Evolutionary conservation across 768 basidiomycete species (phyloP).

Genomic region (Leucocoprinus leucothites): DNA sequence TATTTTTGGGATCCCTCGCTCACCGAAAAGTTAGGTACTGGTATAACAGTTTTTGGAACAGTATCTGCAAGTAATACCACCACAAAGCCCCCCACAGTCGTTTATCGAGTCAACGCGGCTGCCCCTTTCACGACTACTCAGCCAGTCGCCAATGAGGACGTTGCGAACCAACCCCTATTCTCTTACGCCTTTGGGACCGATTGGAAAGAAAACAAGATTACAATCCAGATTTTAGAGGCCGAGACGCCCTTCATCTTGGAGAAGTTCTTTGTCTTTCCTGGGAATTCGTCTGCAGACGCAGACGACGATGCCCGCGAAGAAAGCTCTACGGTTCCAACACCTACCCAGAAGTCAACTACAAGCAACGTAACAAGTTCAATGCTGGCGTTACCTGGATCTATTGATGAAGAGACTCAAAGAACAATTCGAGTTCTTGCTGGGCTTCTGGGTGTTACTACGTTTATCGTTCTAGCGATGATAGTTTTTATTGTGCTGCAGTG

Average conservation of each 20-base stretch:
- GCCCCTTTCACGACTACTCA: slow-evolving; percentile 31
- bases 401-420: not conserved
- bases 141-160: slow-evolving; percentile 28
- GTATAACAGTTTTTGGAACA: slow-evolving; percentile 42
- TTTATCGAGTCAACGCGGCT: slow-evolving; percentile 35
- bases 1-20: too few species aligned
- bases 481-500: slow-evolving; percentile 3
- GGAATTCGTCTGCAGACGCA: not conserved
- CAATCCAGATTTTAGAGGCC: slow-evolving; percentile 33
- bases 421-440: slow-evolving; percentile 12
- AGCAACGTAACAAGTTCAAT: slow-evolving; percentile 12
- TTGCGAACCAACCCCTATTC: slow-evolving; percentile 43
- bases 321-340: too few species aligned
- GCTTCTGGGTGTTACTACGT: slow-evolving; percentile 8
- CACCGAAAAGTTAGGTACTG: slow-evolving; percentile 31
- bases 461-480: slow-evolving; percentile 10
- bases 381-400: not conserved
- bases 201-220: slow-evolving; percentile 31
- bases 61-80: slow-evolving; percentile 37
- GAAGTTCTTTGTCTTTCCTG: slow-evolving; percentile 35
- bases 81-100: slow-evolving; percentile 32
- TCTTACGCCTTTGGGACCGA: slow-evolving; percentile 21
- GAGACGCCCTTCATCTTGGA: slow-evolving; percentile 38
- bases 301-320: not conserved
- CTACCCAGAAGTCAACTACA: slow-evolving; percentile 6